phyloP scores from a whole-genome alignment of 352 stramenopile genomes.

The Phytophthora agathidicida region DNA sequence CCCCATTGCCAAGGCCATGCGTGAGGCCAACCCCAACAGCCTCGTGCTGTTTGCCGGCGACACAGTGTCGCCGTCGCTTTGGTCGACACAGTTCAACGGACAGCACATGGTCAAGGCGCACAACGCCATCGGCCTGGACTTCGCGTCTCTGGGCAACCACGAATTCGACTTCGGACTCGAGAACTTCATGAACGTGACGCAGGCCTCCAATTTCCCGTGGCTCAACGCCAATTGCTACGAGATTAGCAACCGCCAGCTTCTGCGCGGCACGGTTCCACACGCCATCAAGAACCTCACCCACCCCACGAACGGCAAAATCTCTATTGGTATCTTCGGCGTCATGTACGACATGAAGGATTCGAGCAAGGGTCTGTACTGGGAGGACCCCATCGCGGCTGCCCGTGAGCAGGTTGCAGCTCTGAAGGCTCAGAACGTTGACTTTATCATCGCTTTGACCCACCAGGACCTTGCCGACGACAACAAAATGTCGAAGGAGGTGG shows the following conservation, averaged over 20 bases:
- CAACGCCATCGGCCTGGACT: constrained; percentile 78
- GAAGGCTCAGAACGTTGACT: constrained; percentile 53
- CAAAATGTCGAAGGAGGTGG: constrained; percentile 67
- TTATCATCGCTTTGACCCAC: constrained; percentile 79
- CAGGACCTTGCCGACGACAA: constrained; percentile 77
- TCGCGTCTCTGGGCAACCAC: constrained; percentile 78
- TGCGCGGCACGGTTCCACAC: constrained; percentile 57
- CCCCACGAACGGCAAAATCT: constrained; percentile 48
- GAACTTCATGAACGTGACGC: constrained; percentile 72
- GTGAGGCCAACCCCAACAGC: constrained; percentile 58
- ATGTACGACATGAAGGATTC: constrained; percentile 82
- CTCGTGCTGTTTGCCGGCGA: constrained; percentile 82
- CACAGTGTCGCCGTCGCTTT: constrained; percentile 85
- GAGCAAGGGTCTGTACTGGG: constrained; percentile 70
- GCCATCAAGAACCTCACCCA: constrained; percentile 58
- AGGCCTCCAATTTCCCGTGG: constrained; percentile 66
- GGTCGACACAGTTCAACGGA: constrained; percentile 79
- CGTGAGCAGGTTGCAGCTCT: constrained; percentile 55
- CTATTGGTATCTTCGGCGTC: constrained; percentile 72
- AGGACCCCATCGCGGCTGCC: constrained; percentile 63
- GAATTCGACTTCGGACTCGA: constrained; percentile 85
- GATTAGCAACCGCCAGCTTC: constrained; percentile 39
- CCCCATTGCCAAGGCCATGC: constrained; percentile 66
- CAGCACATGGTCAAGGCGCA: constrained; percentile 83
- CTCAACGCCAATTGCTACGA: constrained; percentile 83